These are phyloP conservation scores for Strigomonas oncopelti DNA, from an alignment of 208 protist species.

Conservation along the genomic window DNA sequence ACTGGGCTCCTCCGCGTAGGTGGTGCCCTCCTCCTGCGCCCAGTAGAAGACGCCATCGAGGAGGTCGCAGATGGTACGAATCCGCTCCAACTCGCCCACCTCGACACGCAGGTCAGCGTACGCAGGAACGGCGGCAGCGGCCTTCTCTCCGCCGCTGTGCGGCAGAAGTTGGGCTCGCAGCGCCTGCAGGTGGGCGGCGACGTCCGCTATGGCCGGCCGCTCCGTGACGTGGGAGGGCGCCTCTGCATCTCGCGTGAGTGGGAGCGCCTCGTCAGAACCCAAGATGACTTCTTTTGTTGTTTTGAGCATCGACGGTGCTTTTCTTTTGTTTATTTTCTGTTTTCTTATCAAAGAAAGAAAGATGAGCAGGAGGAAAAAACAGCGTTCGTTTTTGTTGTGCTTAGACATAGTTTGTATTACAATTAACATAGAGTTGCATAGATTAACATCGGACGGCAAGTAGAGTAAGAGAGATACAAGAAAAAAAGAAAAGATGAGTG, in stretches of 20 bases:
- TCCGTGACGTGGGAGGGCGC: background rate
- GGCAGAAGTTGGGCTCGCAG: conserved; percentile 20
- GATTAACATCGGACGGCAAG: too few relatives aligned
- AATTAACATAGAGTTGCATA: too few relatives aligned
- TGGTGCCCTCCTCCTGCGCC: conserved; percentile 62
- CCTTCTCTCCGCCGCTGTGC: background rate
- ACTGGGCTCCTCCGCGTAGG: conserved; percentile 47
- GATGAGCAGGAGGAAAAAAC: too few relatives aligned
- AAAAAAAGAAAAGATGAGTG: background rate
- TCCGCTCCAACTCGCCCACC: conserved; percentile 28
- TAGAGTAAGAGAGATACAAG: too few relatives aligned
- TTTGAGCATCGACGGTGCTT: background rate
- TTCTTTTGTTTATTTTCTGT: conserved; percentile 6
- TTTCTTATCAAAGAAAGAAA: background rate
- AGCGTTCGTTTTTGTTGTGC: too few relatives aligned
- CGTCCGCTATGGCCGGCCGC: conserved; percentile 14
- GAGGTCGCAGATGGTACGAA: conserved; percentile 33
- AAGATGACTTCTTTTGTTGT: conserved; percentile 7
- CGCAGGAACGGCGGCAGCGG: conserved; percentile 12
- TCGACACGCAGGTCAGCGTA: conserved; percentile 18
- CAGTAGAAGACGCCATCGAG: conserved; percentile 69
- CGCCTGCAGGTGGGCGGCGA: conserved; percentile 24
- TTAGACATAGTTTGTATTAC: too few relatives aligned
- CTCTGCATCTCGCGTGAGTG: background rate
- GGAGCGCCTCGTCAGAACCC: background rate